phyloP scores from a whole-genome alignment of 1,139 yeast species.

The Blastobotrys capitulatus region DNA sequence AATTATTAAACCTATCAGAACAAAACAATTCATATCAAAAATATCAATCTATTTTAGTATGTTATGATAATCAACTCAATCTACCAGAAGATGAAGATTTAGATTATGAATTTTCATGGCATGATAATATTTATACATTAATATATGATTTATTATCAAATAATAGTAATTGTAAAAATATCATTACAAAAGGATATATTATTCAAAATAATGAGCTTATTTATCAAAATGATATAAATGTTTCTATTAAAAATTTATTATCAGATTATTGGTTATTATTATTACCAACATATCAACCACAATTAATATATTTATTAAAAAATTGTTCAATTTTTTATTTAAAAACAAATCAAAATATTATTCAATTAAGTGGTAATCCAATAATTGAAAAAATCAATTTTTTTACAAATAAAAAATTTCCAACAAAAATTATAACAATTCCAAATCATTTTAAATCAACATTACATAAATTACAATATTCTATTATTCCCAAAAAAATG shows the following conservation, averaged over 20 bases:
- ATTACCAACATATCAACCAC: background rate
- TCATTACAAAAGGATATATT: constrained; percentile 1
- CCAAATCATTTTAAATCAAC: background rate
- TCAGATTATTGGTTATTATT: background rate
- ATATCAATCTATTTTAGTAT: too few species aligned
- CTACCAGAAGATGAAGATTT: too few species aligned
- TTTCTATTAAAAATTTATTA: background rate
- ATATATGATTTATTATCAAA: too few species aligned
- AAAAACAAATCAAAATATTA: background rate
- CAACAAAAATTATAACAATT: too few species aligned
- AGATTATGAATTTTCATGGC: too few species aligned
- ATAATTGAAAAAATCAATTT: background rate
- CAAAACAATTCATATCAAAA: too few species aligned
- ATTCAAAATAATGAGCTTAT: background rate
- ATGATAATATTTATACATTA: background rate
- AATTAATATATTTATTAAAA: background rate
- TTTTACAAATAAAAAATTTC: background rate
- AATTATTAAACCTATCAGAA: too few species aligned
- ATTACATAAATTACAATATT: background rate
- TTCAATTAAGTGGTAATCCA: constrained; percentile 1
- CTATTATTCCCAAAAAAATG: background rate
- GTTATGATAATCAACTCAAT: too few species aligned
- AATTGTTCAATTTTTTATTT: background rate
- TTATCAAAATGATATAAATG: background rate
- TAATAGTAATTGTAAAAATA: background rate